Evolutionary conservation across 768 basidiomycete genomes (phyloP).

Genomic region (Xerocomellus amylosporus): DNA sequence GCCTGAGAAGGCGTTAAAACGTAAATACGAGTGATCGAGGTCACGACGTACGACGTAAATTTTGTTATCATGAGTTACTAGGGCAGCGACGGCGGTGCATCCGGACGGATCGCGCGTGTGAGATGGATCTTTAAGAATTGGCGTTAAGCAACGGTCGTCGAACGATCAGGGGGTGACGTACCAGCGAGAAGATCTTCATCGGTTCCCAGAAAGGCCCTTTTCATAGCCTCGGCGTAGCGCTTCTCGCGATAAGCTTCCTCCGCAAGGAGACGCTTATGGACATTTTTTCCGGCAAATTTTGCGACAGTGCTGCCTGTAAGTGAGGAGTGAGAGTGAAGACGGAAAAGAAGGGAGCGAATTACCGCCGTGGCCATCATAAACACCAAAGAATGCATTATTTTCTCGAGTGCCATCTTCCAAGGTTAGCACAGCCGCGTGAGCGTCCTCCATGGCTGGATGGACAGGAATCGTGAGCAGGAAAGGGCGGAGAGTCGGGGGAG

Average conservation of each 20-base stretch:
- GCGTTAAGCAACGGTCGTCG: constrained; percentile 1
- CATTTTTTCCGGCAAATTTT: constrained; percentile 78
- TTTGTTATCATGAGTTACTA: constrained; percentile 74
- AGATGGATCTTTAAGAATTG: constrained; percentile 59
- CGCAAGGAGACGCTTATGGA: constrained; percentile 71
- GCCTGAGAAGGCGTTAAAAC: constrained; percentile 53
- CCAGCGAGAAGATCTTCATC: constrained; percentile 91
- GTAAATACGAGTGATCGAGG: not conserved
- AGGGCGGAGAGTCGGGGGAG: not conserved
- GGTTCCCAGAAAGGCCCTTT: constrained; percentile 86
- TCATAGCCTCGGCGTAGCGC: constrained; percentile 75
- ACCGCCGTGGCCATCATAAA: constrained; percentile 99
- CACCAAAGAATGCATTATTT: constrained; percentile 85
- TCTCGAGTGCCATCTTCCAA: constrained; percentile 51
- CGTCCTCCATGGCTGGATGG: constrained; percentile 90
- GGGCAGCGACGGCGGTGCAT: constrained; percentile 89
- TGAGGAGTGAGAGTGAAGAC: not conserved
- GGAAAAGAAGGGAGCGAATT: constrained; percentile 18
- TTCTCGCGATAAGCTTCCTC: constrained; percentile 70
- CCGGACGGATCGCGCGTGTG: constrained; percentile 92
- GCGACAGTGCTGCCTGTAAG: constrained; percentile 76
- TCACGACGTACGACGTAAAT: constrained; percentile 68
- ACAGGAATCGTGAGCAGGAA: not conserved
- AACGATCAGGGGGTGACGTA: constrained; percentile 35
- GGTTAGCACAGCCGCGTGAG: constrained; percentile 74